phyloP scores from a whole-genome alignment of 345 rosid species.

The Cochlearia excelsa region DNA sequence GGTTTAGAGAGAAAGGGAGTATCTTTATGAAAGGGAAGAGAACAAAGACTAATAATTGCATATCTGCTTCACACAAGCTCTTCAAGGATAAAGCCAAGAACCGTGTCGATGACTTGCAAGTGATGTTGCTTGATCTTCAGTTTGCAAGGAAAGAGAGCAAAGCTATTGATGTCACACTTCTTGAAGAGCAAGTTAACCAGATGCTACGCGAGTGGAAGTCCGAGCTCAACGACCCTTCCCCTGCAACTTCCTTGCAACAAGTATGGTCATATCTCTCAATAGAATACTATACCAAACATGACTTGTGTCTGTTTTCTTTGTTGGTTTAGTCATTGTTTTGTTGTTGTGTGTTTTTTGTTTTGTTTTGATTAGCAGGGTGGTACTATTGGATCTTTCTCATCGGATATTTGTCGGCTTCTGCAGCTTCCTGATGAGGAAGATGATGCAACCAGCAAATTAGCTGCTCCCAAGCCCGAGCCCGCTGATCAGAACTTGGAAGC shows the following conservation, averaged over 20 bases:
- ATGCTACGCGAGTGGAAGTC: constrained; percentile 99
- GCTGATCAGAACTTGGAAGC: constrained; percentile 58
- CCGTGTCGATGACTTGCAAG: constrained; percentile 97
- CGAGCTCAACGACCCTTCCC: constrained; percentile 97
- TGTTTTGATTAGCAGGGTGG: constrained; percentile 42
- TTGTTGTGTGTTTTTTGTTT: too few relatives aligned
- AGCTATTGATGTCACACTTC: constrained; percentile 57
- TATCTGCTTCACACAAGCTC: constrained; percentile 88
- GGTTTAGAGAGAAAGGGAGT: constrained; percentile 27
- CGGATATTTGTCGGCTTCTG: constrained; percentile 84
- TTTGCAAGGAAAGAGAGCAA: constrained; percentile 92
- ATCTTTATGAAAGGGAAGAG: constrained; percentile 65
- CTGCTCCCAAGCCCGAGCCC: constrained; percentile 84
- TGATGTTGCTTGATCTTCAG: constrained; percentile 80
- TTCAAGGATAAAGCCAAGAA: constrained; percentile 96
- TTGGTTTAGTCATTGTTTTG: too few relatives aligned
- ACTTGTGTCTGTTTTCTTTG: background rate
- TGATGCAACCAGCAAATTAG: constrained; percentile 86
- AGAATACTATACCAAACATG: too few relatives aligned
- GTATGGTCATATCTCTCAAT: constrained; percentile 34
- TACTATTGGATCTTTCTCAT: constrained; percentile 55
- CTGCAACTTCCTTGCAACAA: constrained; percentile 95
- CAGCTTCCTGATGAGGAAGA: constrained; percentile 96
- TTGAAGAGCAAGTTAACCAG: constrained; percentile 99
- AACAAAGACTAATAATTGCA: constrained; percentile 65